Evolutionary conservation across 192 early-diverging fungal genomes (phyloP).

Genomic region (Entomortierella beljakovae): DNA sequence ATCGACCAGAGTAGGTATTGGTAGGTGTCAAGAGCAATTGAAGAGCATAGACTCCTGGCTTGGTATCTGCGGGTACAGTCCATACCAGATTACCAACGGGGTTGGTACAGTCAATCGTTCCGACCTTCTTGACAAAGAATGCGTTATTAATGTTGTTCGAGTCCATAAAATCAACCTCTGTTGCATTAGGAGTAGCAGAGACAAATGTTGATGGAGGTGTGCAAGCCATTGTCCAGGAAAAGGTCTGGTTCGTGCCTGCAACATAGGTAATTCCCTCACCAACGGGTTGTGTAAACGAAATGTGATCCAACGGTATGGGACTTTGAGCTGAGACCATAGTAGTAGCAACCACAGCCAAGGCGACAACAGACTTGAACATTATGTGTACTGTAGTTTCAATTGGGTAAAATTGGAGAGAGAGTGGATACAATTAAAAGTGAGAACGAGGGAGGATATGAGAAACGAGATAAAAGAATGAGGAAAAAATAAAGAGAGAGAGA

Average conservation of each 20-base stretch:
- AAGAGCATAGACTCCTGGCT: conserved; percentile 46
- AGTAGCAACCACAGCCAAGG: conserved; percentile 20
- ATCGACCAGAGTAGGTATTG: conserved; percentile 48
- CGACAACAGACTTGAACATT: conserved; percentile 44
- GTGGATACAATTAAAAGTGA: background rate
- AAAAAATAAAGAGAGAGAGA: too few relatives aligned
- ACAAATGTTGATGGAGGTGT: conserved; percentile 15
- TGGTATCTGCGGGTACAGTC: conserved; percentile 50
- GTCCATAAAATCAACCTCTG: conserved; percentile 52
- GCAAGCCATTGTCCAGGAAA: conserved; percentile 49
- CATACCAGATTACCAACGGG: conserved; percentile 49
- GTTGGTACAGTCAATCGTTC: conserved; percentile 49
- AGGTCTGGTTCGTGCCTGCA: conserved; percentile 42
- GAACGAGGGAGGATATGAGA: background rate
- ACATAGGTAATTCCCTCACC: conserved; percentile 46
- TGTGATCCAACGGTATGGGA: conserved; percentile 9
- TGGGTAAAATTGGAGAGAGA: background rate
- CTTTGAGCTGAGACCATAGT: conserved; percentile 14
- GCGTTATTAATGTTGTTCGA: conserved; percentile 47
- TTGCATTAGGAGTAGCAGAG: conserved; percentile 32
- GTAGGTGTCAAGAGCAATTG: conserved; percentile 36
- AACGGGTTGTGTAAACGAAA: conserved; percentile 51
- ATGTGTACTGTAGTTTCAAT: background rate
- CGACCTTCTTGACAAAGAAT: conserved; percentile 51
- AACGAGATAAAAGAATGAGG: too few relatives aligned